Conservation (phyloP, 2,329 filamentous ascomycete genomes). For the Xylariaceae sp. region DNA sequence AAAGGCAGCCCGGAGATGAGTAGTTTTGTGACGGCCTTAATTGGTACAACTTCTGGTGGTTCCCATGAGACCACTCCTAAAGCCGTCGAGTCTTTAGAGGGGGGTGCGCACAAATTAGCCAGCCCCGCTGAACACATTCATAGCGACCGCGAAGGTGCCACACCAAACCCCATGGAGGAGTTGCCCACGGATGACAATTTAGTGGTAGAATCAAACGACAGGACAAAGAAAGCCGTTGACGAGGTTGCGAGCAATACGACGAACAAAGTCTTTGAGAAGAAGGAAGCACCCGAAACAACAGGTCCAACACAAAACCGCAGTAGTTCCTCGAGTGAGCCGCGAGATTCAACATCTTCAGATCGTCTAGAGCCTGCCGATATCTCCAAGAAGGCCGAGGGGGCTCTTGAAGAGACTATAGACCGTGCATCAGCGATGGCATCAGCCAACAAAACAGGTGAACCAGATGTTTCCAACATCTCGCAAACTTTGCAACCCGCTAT, state of each 20-base stretch:
- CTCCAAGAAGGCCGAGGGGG: slow-evolving; percentile 32
- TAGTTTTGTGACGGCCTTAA: slow-evolving; percentile 35
- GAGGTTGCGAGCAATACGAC: not conserved
- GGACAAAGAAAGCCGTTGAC: slow-evolving; percentile 20
- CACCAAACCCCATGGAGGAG: slow-evolving; percentile 18
- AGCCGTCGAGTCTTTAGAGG: slow-evolving; percentile 8
- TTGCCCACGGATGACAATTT: slow-evolving; percentile 31
- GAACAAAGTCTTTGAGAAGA: not conserved
- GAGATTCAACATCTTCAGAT: not conserved
- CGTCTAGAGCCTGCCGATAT: slow-evolving; percentile 22
- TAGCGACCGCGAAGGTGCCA: not conserved
- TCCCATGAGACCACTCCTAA: slow-evolving; percentile 14
- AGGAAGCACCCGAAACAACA: not conserved
- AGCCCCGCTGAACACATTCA: not conserved
- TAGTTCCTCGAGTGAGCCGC: not conserved
- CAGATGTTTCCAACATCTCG: slow-evolving; percentile 30
- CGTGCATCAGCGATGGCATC: slow-evolving; percentile 10
- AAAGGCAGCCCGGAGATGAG: slow-evolving; percentile 40
- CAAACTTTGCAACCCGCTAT: slow-evolving; percentile 25
- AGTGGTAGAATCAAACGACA: slow-evolving; percentile 23
- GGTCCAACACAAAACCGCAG: not conserved
- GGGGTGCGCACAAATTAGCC: not conserved
- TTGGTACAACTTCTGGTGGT: slow-evolving; percentile 20
- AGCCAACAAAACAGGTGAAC: slow-evolving; percentile 28
- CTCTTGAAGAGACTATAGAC: slow-evolving; percentile 9